Conservation (phyloP, 108 stramenopile species). For the Discostella stelligeroides region DNA sequence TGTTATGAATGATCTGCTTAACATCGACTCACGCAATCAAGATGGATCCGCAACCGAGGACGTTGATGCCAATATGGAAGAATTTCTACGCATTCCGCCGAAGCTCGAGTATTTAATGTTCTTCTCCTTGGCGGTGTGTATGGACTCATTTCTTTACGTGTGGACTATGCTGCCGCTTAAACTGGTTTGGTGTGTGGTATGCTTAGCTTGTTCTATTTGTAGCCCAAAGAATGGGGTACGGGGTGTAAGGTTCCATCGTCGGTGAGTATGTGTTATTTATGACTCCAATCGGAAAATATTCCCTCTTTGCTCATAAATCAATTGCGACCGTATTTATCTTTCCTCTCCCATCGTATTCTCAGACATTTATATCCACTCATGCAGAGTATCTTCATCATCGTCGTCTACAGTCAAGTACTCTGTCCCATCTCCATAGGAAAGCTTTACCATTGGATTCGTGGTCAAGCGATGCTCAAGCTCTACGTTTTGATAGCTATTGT, state of each 20-base stretch:
- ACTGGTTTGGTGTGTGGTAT: slow-evolving; percentile 65
- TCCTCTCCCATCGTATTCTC: slow-evolving; percentile 26
- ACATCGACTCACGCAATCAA: slow-evolving; percentile 50
- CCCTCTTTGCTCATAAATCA: slow-evolving; percentile 2
- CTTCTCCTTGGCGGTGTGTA: slow-evolving; percentile 90
- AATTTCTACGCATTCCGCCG: slow-evolving; percentile 92
- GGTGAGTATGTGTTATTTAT: slow-evolving; percentile 18
- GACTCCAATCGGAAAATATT: not conserved
- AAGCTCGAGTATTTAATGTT: slow-evolving; percentile 86
- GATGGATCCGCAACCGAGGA: slow-evolving; percentile 63
- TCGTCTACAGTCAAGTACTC: slow-evolving; percentile 70
- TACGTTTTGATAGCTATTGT: slow-evolving; percentile 97
- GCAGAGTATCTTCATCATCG: slow-evolving; percentile 72
- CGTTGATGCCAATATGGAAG: slow-evolving; percentile 87
- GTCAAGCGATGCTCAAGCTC: slow-evolving; percentile 97
- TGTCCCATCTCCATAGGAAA: slow-evolving; percentile 85
- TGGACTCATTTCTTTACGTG: slow-evolving; percentile 94
- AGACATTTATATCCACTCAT: slow-evolving; percentile 90
- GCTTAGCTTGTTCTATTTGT: slow-evolving; percentile 39
- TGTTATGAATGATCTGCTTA: slow-evolving; percentile 49
- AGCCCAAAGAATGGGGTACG: slow-evolving; percentile 28
- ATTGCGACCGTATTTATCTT: not conserved
- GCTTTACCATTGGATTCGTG: slow-evolving; percentile 98
- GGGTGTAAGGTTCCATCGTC: slow-evolving; percentile 39
- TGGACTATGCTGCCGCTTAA: slow-evolving; percentile 91